Conservation (phyloP, 257 asterid genomes). For the Penstemon davidsonii region DNA sequence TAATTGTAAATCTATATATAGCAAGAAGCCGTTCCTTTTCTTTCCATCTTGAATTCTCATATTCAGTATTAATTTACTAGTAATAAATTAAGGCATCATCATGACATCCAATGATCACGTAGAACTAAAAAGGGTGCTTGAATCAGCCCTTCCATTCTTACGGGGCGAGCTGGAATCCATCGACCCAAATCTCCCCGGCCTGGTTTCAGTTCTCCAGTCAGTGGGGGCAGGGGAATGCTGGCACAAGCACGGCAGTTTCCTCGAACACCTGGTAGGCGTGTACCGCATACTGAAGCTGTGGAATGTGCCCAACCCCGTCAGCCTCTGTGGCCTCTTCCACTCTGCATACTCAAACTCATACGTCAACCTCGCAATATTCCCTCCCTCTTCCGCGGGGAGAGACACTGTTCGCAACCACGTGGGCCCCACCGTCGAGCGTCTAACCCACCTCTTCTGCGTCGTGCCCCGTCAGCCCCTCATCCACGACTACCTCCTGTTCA, state of each 20-base stretch:
- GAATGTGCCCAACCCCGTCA: slow-evolving; percentile 69
- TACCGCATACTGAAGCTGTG: slow-evolving; percentile 79
- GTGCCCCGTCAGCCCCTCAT: slow-evolving; percentile 72
- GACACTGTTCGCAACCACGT: slow-evolving; percentile 69
- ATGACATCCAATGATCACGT: too few relatives aligned
- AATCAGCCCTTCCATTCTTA: slow-evolving; percentile 72
- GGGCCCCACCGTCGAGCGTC: slow-evolving; percentile 68
- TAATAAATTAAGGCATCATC: too few relatives aligned
- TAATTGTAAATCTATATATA: too few relatives aligned
- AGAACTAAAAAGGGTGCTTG: slow-evolving; percentile 30
- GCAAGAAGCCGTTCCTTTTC: too few relatives aligned
- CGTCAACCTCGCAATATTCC: slow-evolving; percentile 85
- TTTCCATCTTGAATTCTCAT: too few relatives aligned
- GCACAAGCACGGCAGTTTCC: slow-evolving; percentile 88
- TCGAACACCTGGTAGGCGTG: slow-evolving; percentile 66
- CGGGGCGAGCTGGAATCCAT: slow-evolving; percentile 67
- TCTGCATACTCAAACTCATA: slow-evolving; percentile 91
- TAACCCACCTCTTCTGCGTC: slow-evolving; percentile 76
- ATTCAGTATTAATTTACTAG: too few relatives aligned
- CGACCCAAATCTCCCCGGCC: slow-evolving; percentile 56
- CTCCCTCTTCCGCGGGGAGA: slow-evolving; percentile 71
- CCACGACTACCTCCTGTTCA: slow-evolving; percentile 58
- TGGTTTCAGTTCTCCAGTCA: slow-evolving; percentile 57
- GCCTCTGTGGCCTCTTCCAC: slow-evolving; percentile 90
- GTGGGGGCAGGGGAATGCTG: slow-evolving; percentile 94